phyloP scores from a whole-genome alignment of 2,329 filamentous ascomycete species.

The Colletotrichum eremochloae region DNA sequence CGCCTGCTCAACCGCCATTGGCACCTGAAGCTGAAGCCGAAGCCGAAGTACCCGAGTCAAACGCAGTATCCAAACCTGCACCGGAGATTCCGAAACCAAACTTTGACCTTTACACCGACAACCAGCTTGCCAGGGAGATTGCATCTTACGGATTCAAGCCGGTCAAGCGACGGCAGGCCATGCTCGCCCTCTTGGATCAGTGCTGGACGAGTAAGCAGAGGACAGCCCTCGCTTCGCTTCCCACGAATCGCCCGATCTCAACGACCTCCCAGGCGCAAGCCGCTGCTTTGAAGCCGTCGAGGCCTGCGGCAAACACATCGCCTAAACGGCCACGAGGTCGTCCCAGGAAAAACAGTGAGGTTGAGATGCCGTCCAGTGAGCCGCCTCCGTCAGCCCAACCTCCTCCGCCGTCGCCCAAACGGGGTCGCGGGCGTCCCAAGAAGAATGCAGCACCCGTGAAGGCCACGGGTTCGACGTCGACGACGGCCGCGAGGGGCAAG shows the following conservation, averaged over 20 bases:
- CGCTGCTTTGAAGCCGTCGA: constrained; percentile 1
- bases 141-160: constrained; percentile 79
- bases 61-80: neutral
- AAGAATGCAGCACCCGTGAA: constrained; percentile 16
- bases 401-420: constrained; percentile 39
- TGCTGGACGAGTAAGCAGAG: constrained; percentile 75
- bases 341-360: constrained; percentile 53
- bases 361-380: constrained; percentile 45
- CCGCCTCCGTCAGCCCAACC: constrained; percentile 53
- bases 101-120: constrained; percentile 72
- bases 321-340: constrained; percentile 52
- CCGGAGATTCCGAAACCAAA: constrained; percentile 58
- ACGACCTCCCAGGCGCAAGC: constrained; percentile 21
- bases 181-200: constrained; percentile 77
- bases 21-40: neutral
- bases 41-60: neutral
- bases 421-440: constrained; percentile 25
- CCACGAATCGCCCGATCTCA: constrained; percentile 33
- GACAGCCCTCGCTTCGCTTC: constrained; percentile 45
- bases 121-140: constrained; percentile 73
- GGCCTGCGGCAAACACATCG: constrained; percentile 39
- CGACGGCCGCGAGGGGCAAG: constrained; percentile 15
- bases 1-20: neutral
- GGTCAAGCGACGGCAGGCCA: constrained; percentile 74
- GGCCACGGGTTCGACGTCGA: neutral